Evolutionary conservation across 176 grass and related monocot species (phyloP), one percentile per base, ranked within the genome.

Genomic region (Puccinellia tenuiflora): DNA sequence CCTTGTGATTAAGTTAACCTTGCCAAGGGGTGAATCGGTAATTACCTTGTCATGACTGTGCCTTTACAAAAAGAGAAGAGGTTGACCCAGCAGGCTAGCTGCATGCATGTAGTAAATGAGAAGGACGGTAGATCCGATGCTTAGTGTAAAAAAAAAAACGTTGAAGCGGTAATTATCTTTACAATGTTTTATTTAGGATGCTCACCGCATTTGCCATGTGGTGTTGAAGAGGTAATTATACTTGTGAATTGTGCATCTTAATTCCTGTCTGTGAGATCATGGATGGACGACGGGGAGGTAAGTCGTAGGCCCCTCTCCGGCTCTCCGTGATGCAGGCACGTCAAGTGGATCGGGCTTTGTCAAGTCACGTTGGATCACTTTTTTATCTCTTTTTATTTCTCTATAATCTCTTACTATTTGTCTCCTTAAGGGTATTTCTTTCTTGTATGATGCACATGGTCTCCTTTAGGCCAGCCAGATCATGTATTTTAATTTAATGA

Each of bases 291-390:
- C 4, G 3, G 24, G 9, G 22, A 26, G 21, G 54, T 55, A 33
- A 46, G 37, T 46, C 56, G 56, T 30, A 16, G 9, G 4, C 20
- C 25, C 0, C 8, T 4, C 39, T 20, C n/a, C 17, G 18, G 14
- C n/a, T n/a, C n/a, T n/a, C 14, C 45, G 42, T 45, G 8, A 68
- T 68, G 81, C 75, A 79, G 47, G 75, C 87, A 89, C 82, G 77
- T 76, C 70, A 81, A 52, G 68, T 80, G 31, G 70, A 28, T 47
- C 25, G 26, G 60, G 20, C 26, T 25, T 68, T 11, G 20, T 67
- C 60, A 67, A 80, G 22, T 9, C 5, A 1, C 20, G 17, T 21
- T 53, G 18, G 17, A 34, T 17, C 45, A 20, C 43, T 20, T 65
- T 68, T 45, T n/a, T 22, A 15, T 43, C 6, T 43, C 10, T 13